Evolutionary conservation across 192 early-diverging fungal genomes (phyloP), one percentile per base, ranked within the genome.

Genomic region (Backusella liffmaniae): DNA sequence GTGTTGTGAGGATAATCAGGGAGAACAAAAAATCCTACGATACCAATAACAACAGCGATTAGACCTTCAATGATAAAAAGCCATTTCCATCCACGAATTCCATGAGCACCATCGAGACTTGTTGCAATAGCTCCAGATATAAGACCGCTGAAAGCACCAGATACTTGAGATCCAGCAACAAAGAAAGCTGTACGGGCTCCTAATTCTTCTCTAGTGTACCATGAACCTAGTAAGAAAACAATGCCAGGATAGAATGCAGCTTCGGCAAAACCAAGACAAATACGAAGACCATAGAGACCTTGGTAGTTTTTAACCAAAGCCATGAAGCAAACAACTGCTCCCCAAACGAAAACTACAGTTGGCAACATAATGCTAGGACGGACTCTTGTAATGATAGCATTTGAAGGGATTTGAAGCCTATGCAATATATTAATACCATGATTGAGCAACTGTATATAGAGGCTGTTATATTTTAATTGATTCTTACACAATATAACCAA

Each of bases 1-100:
- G 89, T 90, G 3, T 78, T 83, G 59, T 81, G 66, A 9, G 91
- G 89, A 53, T 84, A 85, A 80, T 88, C 85, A 18, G 88, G 86
- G 37, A 90, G 71, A 16, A 89, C 9, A 4, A 87, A 67, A 23
- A 76, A 75, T 42, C 86, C 84, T 49, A 79, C 23, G 0, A 82
- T 37, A 0, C 84, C 87, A 37, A 87, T 62, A 7, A 37, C 62
- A 1, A 91, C 83, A 21, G 89, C 89, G 56, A 88, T 79, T 16
- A 74, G 35, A 7, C 89, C 90, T 70, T 90, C 90, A 72, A 91
- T 80, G 42, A 88, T 82, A 74, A 91, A 90, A 4, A 90, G 80
- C 83, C 83, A 86, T 66, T 75, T 73, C 85, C 83, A 86, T 4
- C 80, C 80, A 21, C 76, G 59, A 51, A 90, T 76, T 2, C 85